Base-by-base conservation (phyloP, 148 eudicot genomes). In the Arctostaphylos glauca region DNA sequence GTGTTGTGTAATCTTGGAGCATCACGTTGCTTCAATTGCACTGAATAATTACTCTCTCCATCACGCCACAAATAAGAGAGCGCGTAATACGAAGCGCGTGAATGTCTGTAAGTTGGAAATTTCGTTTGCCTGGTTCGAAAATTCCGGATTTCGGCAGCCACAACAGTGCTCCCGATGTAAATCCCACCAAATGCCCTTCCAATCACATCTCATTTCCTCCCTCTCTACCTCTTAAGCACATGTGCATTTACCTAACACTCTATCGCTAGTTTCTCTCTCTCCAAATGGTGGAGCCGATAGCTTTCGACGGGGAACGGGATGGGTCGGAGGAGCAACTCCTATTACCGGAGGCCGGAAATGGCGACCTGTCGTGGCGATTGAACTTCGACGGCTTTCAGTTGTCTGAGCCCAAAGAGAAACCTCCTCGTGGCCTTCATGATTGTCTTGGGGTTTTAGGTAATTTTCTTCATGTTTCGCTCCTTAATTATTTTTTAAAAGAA, bases 391-490 rank as follows among this genome's bases (percentile, higher is more conserved):
- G 82, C 0, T 86, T 80, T 21, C 91, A 90, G 80, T 12, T 89
- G 0, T 73, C 92, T 10, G 88, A 90, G 78, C 90, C 74, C 49
- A 93, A 80, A 31, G 92, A 89, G 85, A 93, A 91, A 85, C 89
- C 94, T 6, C 90, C 90, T 48, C 89, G 91, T 49, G 89, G 92
- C 81, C 81, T 91, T 71, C 96, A 93, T 19, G 89, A 91, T 74
- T 93, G 94, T 48, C 93, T 93, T 16, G 94, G 96, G 43, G 91
- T 91, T 82, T 88, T 84, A 87, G 93, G 96, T 91, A 77, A 78
- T 47, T 74, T 83, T 9, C 21, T 3, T 6, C 0, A 41, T 5
- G 38, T 12, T 13, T 7, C 49, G 43, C 49, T 48, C 15, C 8
- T 23, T 56, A 9, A 2, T 49, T 53, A 1, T 9, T 70, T 4